Base-by-base conservation (phyloP, 768 basidiomycete species). In the Termitomyces sp. region DNA sequence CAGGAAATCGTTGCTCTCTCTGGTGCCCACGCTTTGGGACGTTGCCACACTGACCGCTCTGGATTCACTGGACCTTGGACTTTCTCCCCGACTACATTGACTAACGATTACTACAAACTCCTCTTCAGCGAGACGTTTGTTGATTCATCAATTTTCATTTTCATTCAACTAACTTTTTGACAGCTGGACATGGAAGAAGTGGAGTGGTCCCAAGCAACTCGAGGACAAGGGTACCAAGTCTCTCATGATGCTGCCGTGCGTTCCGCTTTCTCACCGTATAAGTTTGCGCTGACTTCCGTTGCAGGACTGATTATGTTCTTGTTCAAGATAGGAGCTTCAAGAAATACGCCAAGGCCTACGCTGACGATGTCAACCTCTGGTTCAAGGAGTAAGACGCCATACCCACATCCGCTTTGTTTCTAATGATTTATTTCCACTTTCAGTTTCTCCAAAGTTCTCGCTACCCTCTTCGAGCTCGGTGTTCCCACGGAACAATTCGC, bases 231-330 rank as follows among this genome's bases (percentile, higher is more conserved):
- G 83, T 74, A 94, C 94, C 43, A 82, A 82, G 65, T 72, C 84
- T 26, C 77, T 98, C 52, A 98, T 98, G 95, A 98, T 98, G 95
- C 76, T 98, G 46, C 94, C 94, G 87, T 92, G 70, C 56, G 88
- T 83, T 9, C 43, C 44, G 49, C 44, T 14, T n/a, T 33, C 30
- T 26, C 54, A 46, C 40, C 28, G 10, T 35, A 33, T 9, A 51
- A 20, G 51, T 22, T 35, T 32, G 58, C 30, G 30, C 33, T 54
- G 14, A 60, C 55, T 41, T 50, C 38, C 13, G 48, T 40, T 13
- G 22, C 62, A 90, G 87, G 36, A 88, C 94, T 66, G 94, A 97
- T 74, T 94, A 94, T 71, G 86, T 90, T 54, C 80, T 98, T 56
- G 79, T 81, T 60, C 86, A 88, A 71, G 96, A 98, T 78, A 97